Evolutionary conservation across 257 asterid genomes (phyloP).

Genomic region (Scutellaria galericulata): DNA sequence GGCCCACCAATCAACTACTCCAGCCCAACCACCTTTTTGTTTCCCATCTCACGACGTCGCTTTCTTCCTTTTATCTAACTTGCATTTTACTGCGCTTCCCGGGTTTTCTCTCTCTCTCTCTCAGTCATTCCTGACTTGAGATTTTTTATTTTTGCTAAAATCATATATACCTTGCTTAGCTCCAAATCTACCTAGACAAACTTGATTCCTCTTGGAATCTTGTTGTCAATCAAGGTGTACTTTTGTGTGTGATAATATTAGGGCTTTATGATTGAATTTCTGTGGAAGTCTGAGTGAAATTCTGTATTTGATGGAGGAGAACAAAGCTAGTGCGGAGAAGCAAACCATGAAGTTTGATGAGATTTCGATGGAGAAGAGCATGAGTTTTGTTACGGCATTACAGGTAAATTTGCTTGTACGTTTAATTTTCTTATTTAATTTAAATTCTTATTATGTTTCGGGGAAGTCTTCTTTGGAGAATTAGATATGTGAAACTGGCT

Average conservation of each 20-base stretch:
- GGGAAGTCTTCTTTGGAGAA: slow-evolving; percentile 12
- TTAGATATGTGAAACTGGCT: neutral
- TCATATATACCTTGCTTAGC: slow-evolving; percentile 41
- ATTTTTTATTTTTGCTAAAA: neutral
- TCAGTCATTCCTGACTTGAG: slow-evolving; percentile 21
- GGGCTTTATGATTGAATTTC: slow-evolving; percentile 29
- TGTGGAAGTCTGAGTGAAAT: slow-evolving; percentile 22
- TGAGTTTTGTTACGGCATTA: slow-evolving; percentile 82
- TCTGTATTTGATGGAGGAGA: slow-evolving; percentile 50
- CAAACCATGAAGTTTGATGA: slow-evolving; percentile 70
- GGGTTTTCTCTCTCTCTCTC: slow-evolving; percentile 58
- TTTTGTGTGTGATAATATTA: neutral
- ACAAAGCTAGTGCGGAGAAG: slow-evolving; percentile 42
- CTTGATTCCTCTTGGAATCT: slow-evolving; percentile 22
- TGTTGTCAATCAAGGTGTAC: slow-evolving; percentile 1
- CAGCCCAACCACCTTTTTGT: slow-evolving; percentile 34
- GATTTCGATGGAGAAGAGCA: slow-evolving; percentile 73
- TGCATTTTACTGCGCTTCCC: slow-evolving; percentile 50
- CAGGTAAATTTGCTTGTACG: slow-evolving; percentile 53
- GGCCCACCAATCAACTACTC: slow-evolving; percentile 31
- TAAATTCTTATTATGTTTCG: neutral
- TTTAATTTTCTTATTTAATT: neutral
- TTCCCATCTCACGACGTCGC: slow-evolving; percentile 47
- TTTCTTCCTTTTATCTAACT: slow-evolving; percentile 39
- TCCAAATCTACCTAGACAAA: slow-evolving; percentile 43